Percentiles rank a stretch among this genome's conserved stretches.
Conservation (phyloP, 2,329 filamentous ascomycete genomes). For the Sclerotinia minor region DNA sequence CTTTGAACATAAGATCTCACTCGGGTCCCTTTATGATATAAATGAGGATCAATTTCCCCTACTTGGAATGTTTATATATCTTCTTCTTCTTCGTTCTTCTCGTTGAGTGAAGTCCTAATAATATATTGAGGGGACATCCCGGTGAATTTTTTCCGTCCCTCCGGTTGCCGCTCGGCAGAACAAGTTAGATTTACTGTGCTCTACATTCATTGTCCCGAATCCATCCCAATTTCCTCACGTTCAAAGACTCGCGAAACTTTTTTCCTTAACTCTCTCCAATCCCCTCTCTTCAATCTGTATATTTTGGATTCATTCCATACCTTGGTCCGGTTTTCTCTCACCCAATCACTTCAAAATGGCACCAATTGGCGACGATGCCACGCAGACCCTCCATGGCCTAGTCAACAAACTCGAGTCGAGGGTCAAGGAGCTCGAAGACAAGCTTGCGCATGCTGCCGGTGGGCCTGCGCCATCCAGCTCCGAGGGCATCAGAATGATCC, state of each 20-base stretch:
- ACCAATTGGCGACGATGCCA: constrained; percentile 75
- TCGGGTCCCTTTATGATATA: constrained; percentile 15
- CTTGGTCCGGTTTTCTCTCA: constrained; percentile 37
- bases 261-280: not conserved
- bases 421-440: constrained; percentile 80
- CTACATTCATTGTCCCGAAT: not conserved
- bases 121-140: constrained; percentile 20
- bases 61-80: not conserved
- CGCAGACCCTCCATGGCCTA: constrained; percentile 81
- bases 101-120: not conserved
- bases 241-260: constrained; percentile 15
- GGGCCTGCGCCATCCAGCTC: constrained; percentile 55
- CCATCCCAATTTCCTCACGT: not conserved
- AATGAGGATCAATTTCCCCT: not conserved
- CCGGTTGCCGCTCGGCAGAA: constrained; percentile 21
- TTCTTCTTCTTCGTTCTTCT: constrained; percentile 1
- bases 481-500: constrained; percentile 84
- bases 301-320: constrained; percentile 27
- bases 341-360: constrained; percentile 65
- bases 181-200: constrained; percentile 11
- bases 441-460: constrained; percentile 57
- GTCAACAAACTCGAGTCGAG: constrained; percentile 82
- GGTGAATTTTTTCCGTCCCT: constrained; percentile 20
- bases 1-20: not conserved
- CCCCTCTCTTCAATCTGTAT: constrained; percentile 12